These are phyloP conservation scores for Nephelium lappaceum DNA, from an alignment of 345 rosid species.

Conservation along the genomic window DNA sequence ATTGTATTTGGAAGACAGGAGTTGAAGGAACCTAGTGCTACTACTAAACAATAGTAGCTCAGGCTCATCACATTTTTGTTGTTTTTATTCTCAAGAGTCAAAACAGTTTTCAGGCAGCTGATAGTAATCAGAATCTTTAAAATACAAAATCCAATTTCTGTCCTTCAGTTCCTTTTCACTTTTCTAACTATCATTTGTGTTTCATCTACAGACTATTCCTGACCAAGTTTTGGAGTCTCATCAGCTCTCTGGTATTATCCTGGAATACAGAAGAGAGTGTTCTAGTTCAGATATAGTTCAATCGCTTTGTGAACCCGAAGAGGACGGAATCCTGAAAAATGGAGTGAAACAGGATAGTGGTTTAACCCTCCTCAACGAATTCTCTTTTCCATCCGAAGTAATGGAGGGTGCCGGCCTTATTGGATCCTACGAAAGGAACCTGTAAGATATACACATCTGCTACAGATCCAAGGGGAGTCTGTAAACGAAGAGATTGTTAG, in stretches of 20 bases:
- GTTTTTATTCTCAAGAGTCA: too few relatives aligned
- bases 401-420: conserved; percentile 47
- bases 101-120: too few relatives aligned
- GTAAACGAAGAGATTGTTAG: conserved; percentile 56
- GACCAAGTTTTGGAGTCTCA: conserved; percentile 49
- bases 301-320: conserved; percentile 61
- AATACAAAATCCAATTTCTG: too few relatives aligned
- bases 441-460: conserved; percentile 54
- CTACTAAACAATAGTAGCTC: too few relatives aligned
- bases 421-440: conserved; percentile 35
- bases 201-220: conserved; percentile 50
- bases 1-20: too few relatives aligned
- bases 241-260: conserved; percentile 46
- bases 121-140: background rate
- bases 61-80: too few relatives aligned
- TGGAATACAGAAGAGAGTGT: conserved; percentile 62
- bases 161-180: background rate
- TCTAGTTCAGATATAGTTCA: conserved; percentile 59
- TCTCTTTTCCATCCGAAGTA: conserved; percentile 46
- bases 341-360: conserved; percentile 23
- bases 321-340: conserved; percentile 35
- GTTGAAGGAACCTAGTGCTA: too few relatives aligned
- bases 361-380: conserved; percentile 32
- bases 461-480: conserved; percentile 37
- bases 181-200: background rate